A percentile compares a stretch with the other conserved stretches of the same genome.
Conservation (phyloP, 495 filamentous ascomycete genomes). For the Gamarada debralockiae region DNA sequence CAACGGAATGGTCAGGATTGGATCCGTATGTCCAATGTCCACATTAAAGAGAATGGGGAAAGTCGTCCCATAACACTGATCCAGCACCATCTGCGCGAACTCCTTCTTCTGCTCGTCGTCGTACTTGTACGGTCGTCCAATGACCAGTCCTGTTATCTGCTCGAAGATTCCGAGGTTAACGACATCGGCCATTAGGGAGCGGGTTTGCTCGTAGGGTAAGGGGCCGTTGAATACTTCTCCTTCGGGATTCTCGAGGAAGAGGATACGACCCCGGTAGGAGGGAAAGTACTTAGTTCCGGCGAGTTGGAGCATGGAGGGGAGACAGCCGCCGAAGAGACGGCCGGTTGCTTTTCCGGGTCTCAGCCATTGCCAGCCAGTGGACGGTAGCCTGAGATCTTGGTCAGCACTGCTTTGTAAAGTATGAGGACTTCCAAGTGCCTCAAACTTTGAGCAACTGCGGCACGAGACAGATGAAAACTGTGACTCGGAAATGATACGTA, state of each 20-base stretch:
- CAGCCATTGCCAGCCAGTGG: background rate
- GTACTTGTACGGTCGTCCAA: slow-evolving; percentile 30
- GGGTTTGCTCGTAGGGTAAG: slow-evolving; percentile 21
- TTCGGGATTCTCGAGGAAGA: slow-evolving; percentile 30
- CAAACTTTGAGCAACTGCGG: too few species aligned
- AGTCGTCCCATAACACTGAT: slow-evolving; percentile 21
- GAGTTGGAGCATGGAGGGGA: background rate
- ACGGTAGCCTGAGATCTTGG: background rate
- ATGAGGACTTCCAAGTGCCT: too few species aligned
- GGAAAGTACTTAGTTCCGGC: background rate
- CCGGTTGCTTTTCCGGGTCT: background rate
- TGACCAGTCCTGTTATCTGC: slow-evolving; percentile 27
- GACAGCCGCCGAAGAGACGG: background rate
- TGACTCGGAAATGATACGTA: too few species aligned
- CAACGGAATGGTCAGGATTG: slow-evolving; percentile 31
- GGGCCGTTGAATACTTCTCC: slow-evolving; percentile 16
- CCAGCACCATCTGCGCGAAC: slow-evolving; percentile 18
- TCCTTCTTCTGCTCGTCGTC: slow-evolving; percentile 15
- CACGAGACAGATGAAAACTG: too few species aligned
- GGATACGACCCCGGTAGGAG: slow-evolving; percentile 9
- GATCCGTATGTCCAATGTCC: slow-evolving; percentile 33
- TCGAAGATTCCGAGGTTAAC: slow-evolving; percentile 31
- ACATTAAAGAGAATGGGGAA: slow-evolving; percentile 30
- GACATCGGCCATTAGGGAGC: slow-evolving; percentile 28
- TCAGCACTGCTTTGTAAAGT: too few species aligned